phyloP scores from a whole-genome alignment of 768 basidiomycete genomes.

The Suillus subaureus region DNA sequence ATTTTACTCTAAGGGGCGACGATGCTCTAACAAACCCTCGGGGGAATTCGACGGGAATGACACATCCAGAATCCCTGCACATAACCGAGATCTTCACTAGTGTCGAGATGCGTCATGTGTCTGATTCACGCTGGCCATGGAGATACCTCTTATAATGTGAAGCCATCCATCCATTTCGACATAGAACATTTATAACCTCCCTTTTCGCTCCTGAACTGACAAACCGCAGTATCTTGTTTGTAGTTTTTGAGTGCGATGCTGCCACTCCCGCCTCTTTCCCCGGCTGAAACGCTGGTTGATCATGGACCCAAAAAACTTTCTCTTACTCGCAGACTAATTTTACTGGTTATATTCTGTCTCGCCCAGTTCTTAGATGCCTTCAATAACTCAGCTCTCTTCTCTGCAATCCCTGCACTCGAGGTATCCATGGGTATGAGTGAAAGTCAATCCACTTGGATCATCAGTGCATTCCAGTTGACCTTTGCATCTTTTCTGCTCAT shows the following conservation, averaged over 20 bases:
- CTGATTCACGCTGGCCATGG: neutral
- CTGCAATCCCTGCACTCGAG: conserved; percentile 40
- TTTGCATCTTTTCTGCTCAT: conserved; percentile 47
- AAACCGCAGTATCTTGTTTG: neutral
- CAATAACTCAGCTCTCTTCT: conserved; percentile 43
- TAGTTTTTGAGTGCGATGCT: conserved; percentile 15
- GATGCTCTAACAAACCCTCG: neutral
- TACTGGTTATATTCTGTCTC: conserved; percentile 42
- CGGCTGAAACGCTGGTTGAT: conserved; percentile 8
- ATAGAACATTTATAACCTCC: neutral
- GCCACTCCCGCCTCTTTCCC: conserved; percentile 1
- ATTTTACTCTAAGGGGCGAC: neutral
- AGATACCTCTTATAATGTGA: conserved; percentile 1
- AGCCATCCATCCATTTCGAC: neutral
- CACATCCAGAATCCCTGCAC: neutral
- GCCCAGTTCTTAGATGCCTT: conserved; percentile 48
- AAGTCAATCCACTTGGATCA: conserved; percentile 39
- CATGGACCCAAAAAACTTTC: conserved; percentile 19
- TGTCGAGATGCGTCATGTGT: neutral
- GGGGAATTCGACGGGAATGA: neutral
- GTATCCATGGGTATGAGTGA: conserved; percentile 21
- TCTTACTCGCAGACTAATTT: conserved; percentile 25
- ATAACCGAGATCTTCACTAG: neutral
- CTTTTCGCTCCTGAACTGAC: neutral
- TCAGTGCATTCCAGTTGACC: conserved; percentile 43